Conservation (phyloP, 108 stramenopile species). For the Skeletonema menzelii region DNA sequence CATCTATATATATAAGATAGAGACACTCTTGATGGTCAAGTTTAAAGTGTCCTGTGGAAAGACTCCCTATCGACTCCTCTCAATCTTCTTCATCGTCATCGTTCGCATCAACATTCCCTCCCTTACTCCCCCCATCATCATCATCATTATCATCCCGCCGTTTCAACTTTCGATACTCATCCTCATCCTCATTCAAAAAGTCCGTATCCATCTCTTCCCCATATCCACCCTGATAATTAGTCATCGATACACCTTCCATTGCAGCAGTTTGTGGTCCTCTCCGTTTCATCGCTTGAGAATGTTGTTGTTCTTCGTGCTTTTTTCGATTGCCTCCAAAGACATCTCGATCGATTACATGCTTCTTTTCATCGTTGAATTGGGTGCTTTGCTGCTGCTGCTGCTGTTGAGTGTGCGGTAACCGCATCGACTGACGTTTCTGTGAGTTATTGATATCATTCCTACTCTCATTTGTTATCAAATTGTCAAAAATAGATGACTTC, state of each 20-base stretch:
- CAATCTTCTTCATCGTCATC: too few relatives aligned
- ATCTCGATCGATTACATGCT: constrained; percentile 45
- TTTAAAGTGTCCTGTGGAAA: too few relatives aligned
- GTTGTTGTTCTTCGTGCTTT: neutral
- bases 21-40: too few relatives aligned
- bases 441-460: too few relatives aligned
- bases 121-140: neutral
- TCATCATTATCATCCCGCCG: constrained; percentile 10
- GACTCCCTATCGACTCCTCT: too few relatives aligned
- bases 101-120: neutral
- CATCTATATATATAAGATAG: too few relatives aligned
- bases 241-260: constrained; percentile 44
- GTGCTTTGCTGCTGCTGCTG: neutral
- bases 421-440: neutral
- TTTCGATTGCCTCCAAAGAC: constrained; percentile 32
- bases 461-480: constrained; percentile 13
- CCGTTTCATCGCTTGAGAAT: neutral
- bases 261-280: constrained; percentile 28
- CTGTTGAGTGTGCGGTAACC: neutral
- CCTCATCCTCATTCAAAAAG: constrained; percentile 48
- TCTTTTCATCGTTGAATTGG: neutral
- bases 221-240: constrained; percentile 48
- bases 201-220: constrained; percentile 65
- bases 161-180: constrained; percentile 7
- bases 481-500: constrained; percentile 43